These are phyloP conservation scores for Moesziomyces parantarcticus DNA, from an alignment of 1,284 basidiomycete species.

Conservation along the genomic window DNA sequence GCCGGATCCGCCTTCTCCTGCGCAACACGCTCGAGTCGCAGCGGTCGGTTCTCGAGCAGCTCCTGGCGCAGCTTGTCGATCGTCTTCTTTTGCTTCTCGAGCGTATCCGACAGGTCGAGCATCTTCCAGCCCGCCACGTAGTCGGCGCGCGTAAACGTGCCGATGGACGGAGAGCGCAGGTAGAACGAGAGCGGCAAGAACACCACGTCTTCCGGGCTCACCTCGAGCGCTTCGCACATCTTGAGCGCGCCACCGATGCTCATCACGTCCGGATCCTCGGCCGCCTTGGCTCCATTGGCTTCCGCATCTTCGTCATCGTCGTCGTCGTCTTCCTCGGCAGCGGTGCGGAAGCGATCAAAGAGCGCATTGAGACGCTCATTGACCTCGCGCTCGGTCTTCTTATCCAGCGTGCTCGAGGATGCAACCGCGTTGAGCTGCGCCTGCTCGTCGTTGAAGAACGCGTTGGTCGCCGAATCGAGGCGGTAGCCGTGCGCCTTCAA, in stretches of 20 bases:
- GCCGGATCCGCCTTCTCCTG: slow-evolving; percentile 46
- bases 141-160: slow-evolving; percentile 53
- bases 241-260: slow-evolving; percentile 60
- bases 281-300: slow-evolving; percentile 10
- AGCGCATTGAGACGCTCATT: slow-evolving; percentile 72
- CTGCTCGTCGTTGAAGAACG: slow-evolving; percentile 73
- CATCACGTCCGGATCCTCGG: slow-evolving; percentile 55
- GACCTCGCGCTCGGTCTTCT: slow-evolving; percentile 51
- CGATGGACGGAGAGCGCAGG: slow-evolving; percentile 57
- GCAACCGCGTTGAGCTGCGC: slow-evolving; percentile 48
- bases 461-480: slow-evolving; percentile 80
- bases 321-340: slow-evolving; percentile 19
- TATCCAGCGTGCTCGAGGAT: slow-evolving; percentile 26
- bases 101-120: slow-evolving; percentile 48
- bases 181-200: slow-evolving; percentile 65
- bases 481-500: slow-evolving; percentile 77
- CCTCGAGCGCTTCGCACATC: slow-evolving; percentile 57
- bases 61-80: slow-evolving; percentile 51
- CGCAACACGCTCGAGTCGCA: slow-evolving; percentile 38
- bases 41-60: slow-evolving; percentile 47
- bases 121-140: slow-evolving; percentile 63
- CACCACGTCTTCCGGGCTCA: slow-evolving; percentile 61
- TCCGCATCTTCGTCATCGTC: slow-evolving; percentile 22
- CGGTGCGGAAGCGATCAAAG: slow-evolving; percentile 74
- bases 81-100: slow-evolving; percentile 55